phyloP scores from a whole-genome alignment of 495 filamentous ascomycete species.

The Aspergillus cavernicola region DNA sequence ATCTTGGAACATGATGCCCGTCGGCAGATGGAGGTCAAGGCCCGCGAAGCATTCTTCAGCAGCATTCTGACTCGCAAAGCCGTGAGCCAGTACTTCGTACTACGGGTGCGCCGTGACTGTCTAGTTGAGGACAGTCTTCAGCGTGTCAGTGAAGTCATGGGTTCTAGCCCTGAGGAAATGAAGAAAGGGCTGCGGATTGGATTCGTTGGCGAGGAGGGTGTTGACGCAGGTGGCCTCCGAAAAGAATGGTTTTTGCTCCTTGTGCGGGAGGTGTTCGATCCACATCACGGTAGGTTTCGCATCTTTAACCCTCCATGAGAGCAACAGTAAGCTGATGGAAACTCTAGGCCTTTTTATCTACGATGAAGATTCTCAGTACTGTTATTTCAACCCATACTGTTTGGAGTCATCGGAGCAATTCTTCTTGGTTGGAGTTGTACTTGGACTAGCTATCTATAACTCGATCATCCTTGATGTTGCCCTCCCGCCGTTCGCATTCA shows the following conservation, averaged over 20 bases:
- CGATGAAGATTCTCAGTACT: slow-evolving; percentile 90
- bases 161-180: slow-evolving; percentile 78
- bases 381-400: slow-evolving; percentile 91
- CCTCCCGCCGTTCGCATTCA: slow-evolving; percentile 88
- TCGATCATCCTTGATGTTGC: slow-evolving; percentile 91
- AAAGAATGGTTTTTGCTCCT: slow-evolving; percentile 97
- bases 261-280: slow-evolving; percentile 88
- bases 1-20: slow-evolving; percentile 88
- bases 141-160: slow-evolving; percentile 82
- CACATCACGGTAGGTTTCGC: slow-evolving; percentile 69
- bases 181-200: slow-evolving; percentile 90
- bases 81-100: slow-evolving; percentile 74
- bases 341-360: slow-evolving; percentile 77
- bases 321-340: slow-evolving; percentile 16
- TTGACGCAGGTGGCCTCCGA: slow-evolving; percentile 85
- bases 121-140: slow-evolving; percentile 87
- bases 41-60: slow-evolving; percentile 86
- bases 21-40: slow-evolving; percentile 87
- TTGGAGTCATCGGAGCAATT: slow-evolving; percentile 94
- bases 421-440: slow-evolving; percentile 82
- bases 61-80: slow-evolving; percentile 73
- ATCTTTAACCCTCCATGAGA: neutral
- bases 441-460: slow-evolving; percentile 94
- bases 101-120: slow-evolving; percentile 81
- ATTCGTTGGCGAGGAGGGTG: slow-evolving; percentile 84